Evolutionary conservation across 805 yeast genomes (phyloP).

Genomic region (Starmera dryadoides): DNA sequence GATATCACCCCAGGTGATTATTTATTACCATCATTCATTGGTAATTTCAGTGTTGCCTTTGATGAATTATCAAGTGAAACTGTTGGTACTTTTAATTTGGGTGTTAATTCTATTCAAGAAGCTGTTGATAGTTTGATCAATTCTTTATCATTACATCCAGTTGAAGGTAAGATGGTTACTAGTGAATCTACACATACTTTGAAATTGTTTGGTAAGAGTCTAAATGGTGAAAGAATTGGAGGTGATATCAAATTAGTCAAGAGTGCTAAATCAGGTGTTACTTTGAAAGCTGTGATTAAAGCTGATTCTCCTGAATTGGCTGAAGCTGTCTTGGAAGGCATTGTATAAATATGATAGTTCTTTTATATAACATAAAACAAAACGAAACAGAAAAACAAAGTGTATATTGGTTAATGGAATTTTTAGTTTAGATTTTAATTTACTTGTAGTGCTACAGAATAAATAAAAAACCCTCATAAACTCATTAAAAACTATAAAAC

Average conservation of each 20-base stretch:
- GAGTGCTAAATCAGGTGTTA: constrained; percentile 34
- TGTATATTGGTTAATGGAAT: not conserved
- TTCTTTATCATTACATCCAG: constrained; percentile 57
- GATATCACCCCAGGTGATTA: constrained; percentile 76
- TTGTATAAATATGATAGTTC: constrained; percentile 21
- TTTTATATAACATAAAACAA: not conserved
- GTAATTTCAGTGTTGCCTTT: constrained; percentile 65
- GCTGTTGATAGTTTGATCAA: constrained; percentile 47
- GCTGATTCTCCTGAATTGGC: constrained; percentile 37
- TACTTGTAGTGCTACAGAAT: too few relatives aligned
- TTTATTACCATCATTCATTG: constrained; percentile 67
- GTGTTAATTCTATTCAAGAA: constrained; percentile 40
- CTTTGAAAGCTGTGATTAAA: constrained; percentile 36
- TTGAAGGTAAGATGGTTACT: constrained; percentile 59
- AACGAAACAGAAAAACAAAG: not conserved
- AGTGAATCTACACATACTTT: constrained; percentile 51
- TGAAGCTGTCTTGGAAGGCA: constrained; percentile 43
- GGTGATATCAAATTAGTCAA: constrained; percentile 35
- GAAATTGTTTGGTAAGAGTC: constrained; percentile 73
- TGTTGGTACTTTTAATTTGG: constrained; percentile 61
- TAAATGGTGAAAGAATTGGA: constrained; percentile 38
- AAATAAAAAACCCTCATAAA: not conserved
- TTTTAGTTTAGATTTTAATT: too few relatives aligned
- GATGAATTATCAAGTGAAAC: constrained; percentile 64
- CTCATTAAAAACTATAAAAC: not conserved